Conservation (phyloP, 225 moss, liverwort and hornwort species). For the Sphagnum tenellum region DNA sequence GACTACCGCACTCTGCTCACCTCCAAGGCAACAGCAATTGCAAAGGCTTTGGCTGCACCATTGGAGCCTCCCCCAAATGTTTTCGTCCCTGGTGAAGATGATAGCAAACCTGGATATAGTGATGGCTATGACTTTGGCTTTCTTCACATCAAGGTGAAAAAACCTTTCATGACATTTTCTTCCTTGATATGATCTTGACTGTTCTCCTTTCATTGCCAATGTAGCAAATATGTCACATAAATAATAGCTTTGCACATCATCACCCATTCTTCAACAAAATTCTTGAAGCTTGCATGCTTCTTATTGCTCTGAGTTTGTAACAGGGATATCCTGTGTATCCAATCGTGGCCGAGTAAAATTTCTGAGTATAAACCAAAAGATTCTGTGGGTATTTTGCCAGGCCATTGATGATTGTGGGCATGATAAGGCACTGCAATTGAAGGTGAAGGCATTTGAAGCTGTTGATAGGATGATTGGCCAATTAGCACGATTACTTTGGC, state of each 20-base stretch:
- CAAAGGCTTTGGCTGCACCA: conserved; percentile 77
- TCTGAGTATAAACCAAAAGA: no score
- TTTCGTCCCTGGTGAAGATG: conserved; percentile 78
- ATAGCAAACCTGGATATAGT: conserved; percentile 46
- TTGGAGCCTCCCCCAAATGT: conserved; percentile 62
- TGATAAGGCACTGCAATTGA: conserved; percentile 86
- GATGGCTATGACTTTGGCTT: conserved; percentile 94
- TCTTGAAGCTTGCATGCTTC: no score
- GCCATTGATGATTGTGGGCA: conserved; percentile 98
- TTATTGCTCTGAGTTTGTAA: no score
- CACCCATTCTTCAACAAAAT: no score
- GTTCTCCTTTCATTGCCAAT: not conserved
- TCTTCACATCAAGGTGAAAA: conserved; percentile 79
- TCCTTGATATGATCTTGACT: not conserved
- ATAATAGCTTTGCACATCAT: no score
- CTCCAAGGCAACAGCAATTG: conserved; percentile 84
- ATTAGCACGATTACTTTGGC: conserved; percentile 78
- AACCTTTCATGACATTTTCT: no score
- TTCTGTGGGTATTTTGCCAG: conserved; percentile 18
- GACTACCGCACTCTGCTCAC: conserved; percentile 89
- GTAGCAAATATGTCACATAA: no score
- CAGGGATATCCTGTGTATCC: no score
- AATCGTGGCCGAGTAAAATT: no score
- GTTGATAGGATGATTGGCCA: conserved; percentile 93
- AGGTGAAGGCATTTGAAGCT: conserved; percentile 82